Base-by-base conservation (phyloP, 768 basidiomycete species). In the Collybiopsis luxurians region DNA sequence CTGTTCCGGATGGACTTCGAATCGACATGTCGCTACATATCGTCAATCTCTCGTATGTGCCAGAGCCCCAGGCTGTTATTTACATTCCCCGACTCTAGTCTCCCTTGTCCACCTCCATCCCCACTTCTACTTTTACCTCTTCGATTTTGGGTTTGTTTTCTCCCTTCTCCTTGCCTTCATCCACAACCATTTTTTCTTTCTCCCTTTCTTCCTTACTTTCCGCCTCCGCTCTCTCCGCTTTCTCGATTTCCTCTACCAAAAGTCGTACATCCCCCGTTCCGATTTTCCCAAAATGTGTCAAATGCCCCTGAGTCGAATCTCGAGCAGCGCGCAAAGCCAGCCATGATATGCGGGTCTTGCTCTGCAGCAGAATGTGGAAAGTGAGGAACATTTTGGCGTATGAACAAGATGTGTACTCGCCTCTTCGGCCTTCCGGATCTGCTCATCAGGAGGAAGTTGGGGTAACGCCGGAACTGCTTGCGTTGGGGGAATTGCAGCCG, bases 271-370 rank as follows among this genome's bases (percentile, higher is more conserved):
- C 90, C 7, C 89, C 90, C 5, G 84, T 84, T 17, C 89, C 90
- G 59, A 92, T 92, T 73, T 84, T 87, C n/a, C 85, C 81, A 61
- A 94, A 93, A 62, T 90, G 84, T 59, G 86, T 82, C 39, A 92
- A 67, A 68, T 92, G 74, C 57, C 80, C 79, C n/a, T 51, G 50
- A 15, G 50, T 26, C 2, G 50, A 51, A 61, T 90, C 85, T 36
- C 91, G 86, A 53, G 89, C 84, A 40, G 83, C 80, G 19, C 92
- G 87, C 57, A 94, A 78, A 7, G 87, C 88, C 17, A 92, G 78
- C 92, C 92, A 95, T 4, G 89, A 75, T 78, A 85, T 83, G 2
- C 88, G 82, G 59, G 86, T 81, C 63, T 91, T 90, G 69, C 84
- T 86, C 92, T 92, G 64, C 19, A 57, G 44, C 61, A 49, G 21